Evolutionary conservation across 306 rosid species (phyloP), one percentile per base, ranked within the genome.

Genomic region (Sicyos baderoa): DNA sequence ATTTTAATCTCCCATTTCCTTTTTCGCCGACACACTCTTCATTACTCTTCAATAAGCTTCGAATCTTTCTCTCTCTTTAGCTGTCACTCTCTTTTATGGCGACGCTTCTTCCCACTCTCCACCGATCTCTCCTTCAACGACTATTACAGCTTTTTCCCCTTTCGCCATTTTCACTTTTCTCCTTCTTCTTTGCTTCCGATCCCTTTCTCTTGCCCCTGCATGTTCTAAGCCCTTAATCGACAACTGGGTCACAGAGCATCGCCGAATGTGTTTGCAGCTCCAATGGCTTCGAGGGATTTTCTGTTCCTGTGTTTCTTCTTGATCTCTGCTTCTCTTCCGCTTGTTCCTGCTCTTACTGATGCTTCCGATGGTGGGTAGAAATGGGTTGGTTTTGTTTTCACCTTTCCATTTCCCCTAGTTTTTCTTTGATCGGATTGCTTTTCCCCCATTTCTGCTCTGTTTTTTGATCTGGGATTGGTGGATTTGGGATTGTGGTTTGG

Each of bases 321-420:
- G 72, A 66, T 88, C 72, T 73, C 80, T 15, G 61, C 56, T 68
- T 37, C 68, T 79, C 61, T 80, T 62, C 85, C 79, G 75, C 75
- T 75, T 57, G 76, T 79, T 32, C 40, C 55, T 2, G 82, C 86
- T 72, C 76, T 61, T 57, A 89, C 99, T 66, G 94, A 89, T 78
- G 79, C 87, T 76, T 77, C 86, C 65, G 97, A 93, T 75, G 99
- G 99, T 93, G 52, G 50, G 69, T 75, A 96, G n/a, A n/a, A n/a
- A 93, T 93, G 17, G 9, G 11, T 63, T 9, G 52, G 89, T 54
- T 59, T 10, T 17, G 35, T 47, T 74, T 42, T 66, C 14, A 9
- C 27, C 58, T 54, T 27, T 29, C 50, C 21, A 10, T 29, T 35
- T 35, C 42, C 42, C 42, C 42, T 6, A 35, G 0, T 35, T 35